phyloP scores from a whole-genome alignment of 2,329 filamentous ascomycete species.

The Ascochyta fabae region DNA sequence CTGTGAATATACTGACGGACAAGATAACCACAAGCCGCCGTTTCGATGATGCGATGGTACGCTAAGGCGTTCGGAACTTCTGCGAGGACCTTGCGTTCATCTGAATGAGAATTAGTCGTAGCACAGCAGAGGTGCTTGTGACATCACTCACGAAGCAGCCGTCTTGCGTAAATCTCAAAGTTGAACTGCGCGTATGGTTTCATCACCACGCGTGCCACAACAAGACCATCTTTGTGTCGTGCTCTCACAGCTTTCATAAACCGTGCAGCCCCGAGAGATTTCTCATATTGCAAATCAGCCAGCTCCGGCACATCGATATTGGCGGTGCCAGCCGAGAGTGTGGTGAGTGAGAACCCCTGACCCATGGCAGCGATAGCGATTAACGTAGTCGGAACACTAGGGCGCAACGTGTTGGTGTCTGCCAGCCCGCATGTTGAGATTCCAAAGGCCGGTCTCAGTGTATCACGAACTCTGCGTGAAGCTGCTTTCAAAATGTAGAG shows the following conservation, averaged over 20 bases:
- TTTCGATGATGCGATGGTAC: constrained; percentile 92
- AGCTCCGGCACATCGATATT: constrained; percentile 95
- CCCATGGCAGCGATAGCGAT: constrained; percentile 69
- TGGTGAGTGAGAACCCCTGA: constrained; percentile 93
- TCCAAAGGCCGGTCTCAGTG: background rate
- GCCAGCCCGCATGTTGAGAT: constrained; percentile 36
- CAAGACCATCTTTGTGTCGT: constrained; percentile 85
- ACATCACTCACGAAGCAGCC: constrained; percentile 71
- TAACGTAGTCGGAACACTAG: constrained; percentile 21
- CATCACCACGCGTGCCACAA: constrained; percentile 92
- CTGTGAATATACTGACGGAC: constrained; percentile 95
- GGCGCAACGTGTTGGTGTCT: constrained; percentile 34
- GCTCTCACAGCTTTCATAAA: constrained; percentile 98
- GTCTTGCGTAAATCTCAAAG: constrained; percentile 77
- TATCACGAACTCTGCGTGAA: background rate
- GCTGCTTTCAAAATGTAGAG: background rate
- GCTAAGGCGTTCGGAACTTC: constrained; percentile 89
- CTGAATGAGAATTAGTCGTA: constrained; percentile 53
- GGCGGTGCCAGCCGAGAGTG: constrained; percentile 87
- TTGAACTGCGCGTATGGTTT: constrained; percentile 87
- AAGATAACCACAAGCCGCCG: constrained; percentile 87
- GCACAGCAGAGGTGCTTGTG: background rate
- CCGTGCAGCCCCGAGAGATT: constrained; percentile 85
- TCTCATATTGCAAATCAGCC: constrained; percentile 88
- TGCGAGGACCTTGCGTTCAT: constrained; percentile 77